Evolutionary conservation across 805 yeast species (phyloP).

Genomic region (Ogataea polymorpha): DNA sequence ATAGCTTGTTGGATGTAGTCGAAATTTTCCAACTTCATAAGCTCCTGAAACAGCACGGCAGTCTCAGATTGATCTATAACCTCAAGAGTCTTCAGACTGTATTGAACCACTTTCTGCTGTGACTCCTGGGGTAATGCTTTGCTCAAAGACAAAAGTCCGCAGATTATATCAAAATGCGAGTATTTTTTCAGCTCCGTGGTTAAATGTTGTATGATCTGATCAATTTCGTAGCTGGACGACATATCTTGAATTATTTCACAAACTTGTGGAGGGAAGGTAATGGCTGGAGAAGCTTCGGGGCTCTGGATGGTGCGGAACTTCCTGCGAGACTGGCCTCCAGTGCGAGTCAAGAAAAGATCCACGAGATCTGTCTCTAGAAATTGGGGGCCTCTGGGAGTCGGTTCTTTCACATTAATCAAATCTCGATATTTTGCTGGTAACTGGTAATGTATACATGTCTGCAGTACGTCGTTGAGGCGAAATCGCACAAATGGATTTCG

Average conservation of each 20-base stretch:
- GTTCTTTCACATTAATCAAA: constrained; percentile 19
- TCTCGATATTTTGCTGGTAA: constrained; percentile 16
- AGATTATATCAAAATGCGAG: constrained; percentile 8
- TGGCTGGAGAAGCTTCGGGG: not conserved
- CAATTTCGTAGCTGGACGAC: not conserved
- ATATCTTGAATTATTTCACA: not conserved
- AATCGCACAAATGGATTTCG: constrained; percentile 17
- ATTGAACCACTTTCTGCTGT: constrained; percentile 3
- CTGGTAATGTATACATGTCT: constrained; percentile 8
- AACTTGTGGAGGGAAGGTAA: constrained; percentile 6
- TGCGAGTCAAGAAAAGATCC: constrained; percentile 15
- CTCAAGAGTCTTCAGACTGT: constrained; percentile 5
- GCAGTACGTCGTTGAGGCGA: constrained; percentile 14
- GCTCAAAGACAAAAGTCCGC: constrained; percentile 3
- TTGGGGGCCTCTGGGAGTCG: constrained; percentile 7
- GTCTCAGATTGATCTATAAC: constrained; percentile 9
- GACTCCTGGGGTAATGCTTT: not conserved
- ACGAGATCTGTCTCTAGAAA: constrained; percentile 10
- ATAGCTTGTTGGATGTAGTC: constrained; percentile 7
- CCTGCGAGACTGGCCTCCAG: not conserved
- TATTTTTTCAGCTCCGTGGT: constrained; percentile 3
- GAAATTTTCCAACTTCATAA: constrained; percentile 4
- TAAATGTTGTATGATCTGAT: constrained; percentile 3
- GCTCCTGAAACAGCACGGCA: constrained; percentile 7
- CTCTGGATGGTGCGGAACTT: not conserved